Conservation (phyloP, 768 basidiomycete species). For the Kwoniella mangroviensis region DNA sequence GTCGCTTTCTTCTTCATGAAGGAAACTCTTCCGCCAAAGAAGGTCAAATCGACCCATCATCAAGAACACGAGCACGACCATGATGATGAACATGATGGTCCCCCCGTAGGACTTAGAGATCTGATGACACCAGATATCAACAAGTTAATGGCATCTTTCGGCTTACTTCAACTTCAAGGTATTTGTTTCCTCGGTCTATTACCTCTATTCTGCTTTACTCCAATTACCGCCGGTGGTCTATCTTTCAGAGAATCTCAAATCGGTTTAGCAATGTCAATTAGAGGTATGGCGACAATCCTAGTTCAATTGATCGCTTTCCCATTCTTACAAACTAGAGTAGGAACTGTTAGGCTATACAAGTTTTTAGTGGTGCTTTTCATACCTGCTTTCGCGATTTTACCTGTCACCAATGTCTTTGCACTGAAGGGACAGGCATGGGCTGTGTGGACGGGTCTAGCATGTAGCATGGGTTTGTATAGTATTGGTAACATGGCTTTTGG, state of each 20-base stretch:
- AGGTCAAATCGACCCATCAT: not conserved
- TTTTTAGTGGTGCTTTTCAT: constrained; percentile 39
- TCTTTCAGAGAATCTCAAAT: constrained; percentile 38
- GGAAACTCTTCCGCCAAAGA: constrained; percentile 40
- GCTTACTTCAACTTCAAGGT: constrained; percentile 37
- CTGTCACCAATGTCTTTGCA: constrained; percentile 39
- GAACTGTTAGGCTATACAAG: constrained; percentile 37
- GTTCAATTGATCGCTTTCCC: constrained; percentile 46
- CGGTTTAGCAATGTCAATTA: constrained; percentile 39
- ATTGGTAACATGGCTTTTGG: constrained; percentile 44
- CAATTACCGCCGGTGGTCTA: constrained; percentile 39
- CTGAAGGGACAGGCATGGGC: constrained; percentile 18
- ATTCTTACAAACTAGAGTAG: constrained; percentile 32
- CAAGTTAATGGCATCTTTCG: constrained; percentile 41
- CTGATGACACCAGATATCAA: constrained; percentile 42
- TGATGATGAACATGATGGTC: constrained; percentile 12
- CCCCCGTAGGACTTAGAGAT: constrained; percentile 17
- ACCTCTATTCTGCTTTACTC: constrained; percentile 52
- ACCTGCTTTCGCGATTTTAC: constrained; percentile 36
- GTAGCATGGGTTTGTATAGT: constrained; percentile 26
- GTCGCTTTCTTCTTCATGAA: constrained; percentile 40
- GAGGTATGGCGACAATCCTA: constrained; percentile 36
- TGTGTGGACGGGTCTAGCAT: constrained; percentile 38
- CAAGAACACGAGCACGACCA: constrained; percentile 9
- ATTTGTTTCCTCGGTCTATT: constrained; percentile 31